These are phyloP conservation scores for Suillus spraguei DNA, from an alignment of 768 basidiomycete species.

Conservation along the genomic window DNA sequence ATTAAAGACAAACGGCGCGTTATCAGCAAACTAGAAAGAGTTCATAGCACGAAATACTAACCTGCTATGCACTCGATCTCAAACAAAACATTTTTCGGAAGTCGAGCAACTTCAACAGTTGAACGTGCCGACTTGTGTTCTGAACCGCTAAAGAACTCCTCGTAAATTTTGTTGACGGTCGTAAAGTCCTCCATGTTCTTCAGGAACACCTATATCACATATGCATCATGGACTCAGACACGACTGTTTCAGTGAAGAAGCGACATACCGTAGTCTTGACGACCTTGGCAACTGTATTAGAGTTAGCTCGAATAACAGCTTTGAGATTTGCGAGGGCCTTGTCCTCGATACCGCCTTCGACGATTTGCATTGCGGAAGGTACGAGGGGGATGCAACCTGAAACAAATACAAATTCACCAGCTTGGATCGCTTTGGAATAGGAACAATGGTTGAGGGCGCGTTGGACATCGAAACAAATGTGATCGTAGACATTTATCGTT, in stretches of 20 bases:
- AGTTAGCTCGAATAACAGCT: too few relatives aligned
- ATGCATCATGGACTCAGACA: not conserved
- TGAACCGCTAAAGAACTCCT: constrained; percentile 68
- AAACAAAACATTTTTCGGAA: constrained; percentile 90
- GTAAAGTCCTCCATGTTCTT: constrained; percentile 92
- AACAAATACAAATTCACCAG: too few relatives aligned
- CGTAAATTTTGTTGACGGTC: constrained; percentile 80
- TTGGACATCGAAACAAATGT: too few relatives aligned
- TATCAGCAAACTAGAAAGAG: not conserved
- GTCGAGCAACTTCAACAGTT: too few relatives aligned
- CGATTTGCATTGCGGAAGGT: too few relatives aligned
- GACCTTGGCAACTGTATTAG: too few relatives aligned
- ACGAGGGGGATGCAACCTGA: too few relatives aligned
- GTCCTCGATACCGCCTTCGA: too few relatives aligned
- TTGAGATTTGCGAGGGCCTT: too few relatives aligned
- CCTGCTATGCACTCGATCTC: constrained; percentile 92
- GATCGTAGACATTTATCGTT: too few relatives aligned
- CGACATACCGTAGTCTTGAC: constrained; percentile 86
- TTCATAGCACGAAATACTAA: constrained; percentile 31
- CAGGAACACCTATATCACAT: constrained; percentile 71
- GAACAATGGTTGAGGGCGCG: too few relatives aligned
- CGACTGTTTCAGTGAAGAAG: not conserved
- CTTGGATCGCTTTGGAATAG: too few relatives aligned
- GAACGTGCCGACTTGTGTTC: constrained; percentile 92
- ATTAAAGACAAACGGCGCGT: not conserved